Evolutionary conservation across 2,329 filamentous ascomycete species (phyloP).

Genomic region (Beauveria sp.): DNA sequence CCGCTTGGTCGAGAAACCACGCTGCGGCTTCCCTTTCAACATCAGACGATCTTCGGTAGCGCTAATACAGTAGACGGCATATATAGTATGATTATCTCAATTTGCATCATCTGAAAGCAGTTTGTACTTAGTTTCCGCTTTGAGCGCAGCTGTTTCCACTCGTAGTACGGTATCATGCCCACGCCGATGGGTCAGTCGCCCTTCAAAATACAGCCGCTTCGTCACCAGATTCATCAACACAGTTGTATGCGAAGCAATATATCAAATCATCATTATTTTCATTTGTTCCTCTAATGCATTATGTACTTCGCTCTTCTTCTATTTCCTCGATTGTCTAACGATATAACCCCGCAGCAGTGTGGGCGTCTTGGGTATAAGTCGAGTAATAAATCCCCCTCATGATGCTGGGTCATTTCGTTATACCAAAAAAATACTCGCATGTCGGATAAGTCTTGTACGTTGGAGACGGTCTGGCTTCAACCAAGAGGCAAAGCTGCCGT

Average conservation of each 20-base stretch:
- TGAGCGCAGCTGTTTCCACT: no score
- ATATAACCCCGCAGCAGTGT: not conserved
- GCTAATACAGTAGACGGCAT: not conserved
- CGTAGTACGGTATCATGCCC: no score
- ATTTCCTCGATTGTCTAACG: not conserved
- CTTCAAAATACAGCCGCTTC: no score
- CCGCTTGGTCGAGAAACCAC: not conserved
- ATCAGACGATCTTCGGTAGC: not conserved
- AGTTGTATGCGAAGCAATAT: not conserved
- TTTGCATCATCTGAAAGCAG: no score
- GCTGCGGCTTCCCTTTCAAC: not conserved
- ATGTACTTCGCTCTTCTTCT: not conserved
- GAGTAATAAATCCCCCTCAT: not conserved
- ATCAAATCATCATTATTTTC: not conserved
- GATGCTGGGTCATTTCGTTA: not conserved
- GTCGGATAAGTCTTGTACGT: not conserved
- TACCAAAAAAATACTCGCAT: not conserved
- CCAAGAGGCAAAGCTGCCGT: not conserved
- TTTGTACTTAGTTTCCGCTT: no score
- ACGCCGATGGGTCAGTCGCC: no score
- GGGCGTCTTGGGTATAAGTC: not conserved
- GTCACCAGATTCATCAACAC: not conserved
- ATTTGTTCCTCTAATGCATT: not conserved
- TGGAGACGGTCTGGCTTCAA: not conserved
- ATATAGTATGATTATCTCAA: no score